Conservation (phyloP, 176 grass and related monocot genomes). For the Pharus latifolius region DNA sequence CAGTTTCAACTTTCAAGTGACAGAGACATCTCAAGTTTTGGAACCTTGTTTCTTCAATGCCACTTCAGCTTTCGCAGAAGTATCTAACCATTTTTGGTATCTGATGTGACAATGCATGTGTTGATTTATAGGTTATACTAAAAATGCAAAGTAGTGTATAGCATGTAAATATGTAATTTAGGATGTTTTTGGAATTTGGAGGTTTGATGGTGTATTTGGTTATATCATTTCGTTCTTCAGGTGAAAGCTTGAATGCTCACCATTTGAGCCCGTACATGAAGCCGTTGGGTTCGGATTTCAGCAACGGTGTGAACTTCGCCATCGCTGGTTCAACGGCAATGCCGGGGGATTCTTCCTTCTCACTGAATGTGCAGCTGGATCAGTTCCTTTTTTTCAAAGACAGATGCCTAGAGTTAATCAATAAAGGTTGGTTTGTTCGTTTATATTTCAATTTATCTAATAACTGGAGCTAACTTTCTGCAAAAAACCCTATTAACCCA, state of each 20-base stretch:
- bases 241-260: conserved; percentile 42
- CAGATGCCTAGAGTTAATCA: conserved; percentile 30
- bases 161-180: neutral
- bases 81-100: neutral
- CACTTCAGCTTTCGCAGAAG: neutral
- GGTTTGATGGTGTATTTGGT: neutral
- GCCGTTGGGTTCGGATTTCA: conserved; percentile 46
- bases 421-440: conserved; percentile 16
- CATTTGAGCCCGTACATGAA: conserved; percentile 70
- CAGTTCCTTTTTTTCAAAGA: conserved; percentile 61
- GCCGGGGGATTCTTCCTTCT: conserved; percentile 15
- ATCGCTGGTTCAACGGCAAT: conserved; percentile 39
- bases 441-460: too few species aligned
- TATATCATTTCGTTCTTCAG: conserved; percentile 2
- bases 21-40: neutral
- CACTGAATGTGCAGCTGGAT: conserved; percentile 42
- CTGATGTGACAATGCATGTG: neutral
- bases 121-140: neutral
- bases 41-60: neutral
- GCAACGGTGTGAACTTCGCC: conserved; percentile 60
- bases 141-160: neutral
- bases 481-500: too few species aligned
- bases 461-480: too few species aligned
- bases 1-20: too few species aligned
- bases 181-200: neutral